phyloP scores from a whole-genome alignment of 805 yeast species.

The Candida khao-thaluensis region DNA sequence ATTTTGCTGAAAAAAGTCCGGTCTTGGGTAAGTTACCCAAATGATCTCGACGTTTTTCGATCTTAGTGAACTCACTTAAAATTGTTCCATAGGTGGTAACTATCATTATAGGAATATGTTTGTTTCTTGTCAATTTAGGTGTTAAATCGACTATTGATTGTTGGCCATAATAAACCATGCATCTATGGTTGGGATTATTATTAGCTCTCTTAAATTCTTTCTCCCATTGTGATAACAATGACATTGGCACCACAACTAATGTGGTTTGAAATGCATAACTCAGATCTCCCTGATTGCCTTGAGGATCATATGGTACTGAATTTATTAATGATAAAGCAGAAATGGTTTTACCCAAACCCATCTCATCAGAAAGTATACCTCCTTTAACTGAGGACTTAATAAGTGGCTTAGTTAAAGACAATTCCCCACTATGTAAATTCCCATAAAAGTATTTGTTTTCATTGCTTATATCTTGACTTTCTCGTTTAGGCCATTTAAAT shows the following conservation, averaged over 20 bases:
- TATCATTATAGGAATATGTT: constrained; percentile 64
- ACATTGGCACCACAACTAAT: constrained; percentile 84
- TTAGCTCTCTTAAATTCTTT: constrained; percentile 67
- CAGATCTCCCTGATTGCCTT: constrained; percentile 13
- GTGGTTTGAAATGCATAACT: constrained; percentile 72
- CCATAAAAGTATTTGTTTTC: constrained; percentile 55
- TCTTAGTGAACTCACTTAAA: constrained; percentile 66
- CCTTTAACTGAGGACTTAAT: constrained; percentile 64
- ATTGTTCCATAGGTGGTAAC: constrained; percentile 88
- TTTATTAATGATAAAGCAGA: constrained; percentile 74
- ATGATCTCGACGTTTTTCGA: constrained; percentile 30
- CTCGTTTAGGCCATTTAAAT: constrained; percentile 64
- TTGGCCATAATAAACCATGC: constrained; percentile 76
- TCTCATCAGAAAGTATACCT: constrained; percentile 92
- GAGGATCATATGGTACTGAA: constrained; percentile 55
- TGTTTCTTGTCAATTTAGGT: constrained; percentile 28
- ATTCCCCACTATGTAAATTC: constrained; percentile 76
- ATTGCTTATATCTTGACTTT: constrained; percentile 7
- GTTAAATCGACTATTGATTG: constrained; percentile 52
- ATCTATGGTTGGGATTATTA: constrained; percentile 39
- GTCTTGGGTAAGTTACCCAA: constrained; percentile 28
- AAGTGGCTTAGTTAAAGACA: constrained; percentile 65
- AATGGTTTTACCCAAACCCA: constrained; percentile 95
- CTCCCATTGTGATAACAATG: constrained; percentile 89
- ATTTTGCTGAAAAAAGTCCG: constrained; percentile 72